These are phyloP conservation scores for Bromus sterilis DNA, from an alignment of 176 grass and related monocot species.

Conservation along the genomic window DNA sequence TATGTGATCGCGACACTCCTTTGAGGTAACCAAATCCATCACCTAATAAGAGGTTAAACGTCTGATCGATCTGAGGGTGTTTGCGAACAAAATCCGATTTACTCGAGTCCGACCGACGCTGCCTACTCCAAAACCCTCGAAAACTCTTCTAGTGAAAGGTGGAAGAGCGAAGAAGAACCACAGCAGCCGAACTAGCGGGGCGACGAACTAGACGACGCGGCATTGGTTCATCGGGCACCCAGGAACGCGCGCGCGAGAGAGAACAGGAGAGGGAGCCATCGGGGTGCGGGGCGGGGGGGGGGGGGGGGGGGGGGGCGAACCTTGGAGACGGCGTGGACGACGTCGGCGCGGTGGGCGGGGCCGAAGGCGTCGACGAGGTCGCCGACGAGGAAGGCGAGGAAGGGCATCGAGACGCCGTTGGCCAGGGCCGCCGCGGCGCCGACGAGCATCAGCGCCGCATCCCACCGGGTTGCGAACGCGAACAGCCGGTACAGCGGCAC, in stretches of 20 bases:
- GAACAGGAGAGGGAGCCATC: neutral
- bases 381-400: slow-evolving; percentile 32
- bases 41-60: neutral
- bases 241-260: neutral
- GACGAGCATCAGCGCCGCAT: slow-evolving; percentile 16
- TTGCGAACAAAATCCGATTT: too few relatives aligned
- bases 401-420: slow-evolving; percentile 25
- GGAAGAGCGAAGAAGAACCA: neutral
- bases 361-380: slow-evolving; percentile 28
- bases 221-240: neutral
- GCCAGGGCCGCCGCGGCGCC: slow-evolving; percentile 5
- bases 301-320: slow-evolving; percentile 9
- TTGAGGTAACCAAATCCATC: neutral
- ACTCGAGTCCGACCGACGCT: neutral
- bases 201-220: neutral
- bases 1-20: neutral
- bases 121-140: neutral
- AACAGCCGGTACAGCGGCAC: slow-evolving; percentile 27
- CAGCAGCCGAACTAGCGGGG: neutral
- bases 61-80: neutral
- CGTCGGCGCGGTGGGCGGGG: slow-evolving; percentile 2
- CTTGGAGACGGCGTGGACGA: slow-evolving; percentile 31
- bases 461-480: slow-evolving; percentile 13
- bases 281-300: slow-evolving; percentile 5
- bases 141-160: neutral